phyloP scores from a whole-genome alignment of 352 stramenopile genomes.

The Globisporangium orthogonon region DNA sequence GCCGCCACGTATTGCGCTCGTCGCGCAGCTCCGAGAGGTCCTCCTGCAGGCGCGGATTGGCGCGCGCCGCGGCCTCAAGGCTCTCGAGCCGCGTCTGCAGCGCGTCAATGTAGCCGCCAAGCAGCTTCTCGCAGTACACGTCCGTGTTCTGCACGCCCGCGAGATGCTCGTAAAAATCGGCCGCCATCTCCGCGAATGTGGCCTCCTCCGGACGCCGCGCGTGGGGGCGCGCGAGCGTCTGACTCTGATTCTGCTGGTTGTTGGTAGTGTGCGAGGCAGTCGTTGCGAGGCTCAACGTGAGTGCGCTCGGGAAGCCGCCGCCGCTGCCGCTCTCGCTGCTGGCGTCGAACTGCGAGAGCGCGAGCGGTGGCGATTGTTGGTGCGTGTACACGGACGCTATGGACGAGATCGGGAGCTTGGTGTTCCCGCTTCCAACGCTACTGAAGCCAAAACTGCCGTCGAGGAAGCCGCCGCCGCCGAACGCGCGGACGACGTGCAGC shows the following conservation, averaged over 20 bases:
- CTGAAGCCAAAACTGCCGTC: constrained; percentile 1
- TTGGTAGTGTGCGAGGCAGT: not conserved
- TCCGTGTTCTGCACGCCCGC: constrained; percentile 65
- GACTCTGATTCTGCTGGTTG: too few species aligned
- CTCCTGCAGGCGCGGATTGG: constrained; percentile 27
- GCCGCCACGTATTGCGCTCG: constrained; percentile 80
- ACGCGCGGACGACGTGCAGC: constrained; percentile 58
- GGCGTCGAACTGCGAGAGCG: constrained; percentile 12
- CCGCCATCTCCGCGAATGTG: constrained; percentile 66
- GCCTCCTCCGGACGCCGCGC: constrained; percentile 59
- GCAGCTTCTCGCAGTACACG: constrained; percentile 61
- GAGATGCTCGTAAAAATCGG: constrained; percentile 72
- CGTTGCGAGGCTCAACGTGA: constrained; percentile 18
- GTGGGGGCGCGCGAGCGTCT: constrained; percentile 33
- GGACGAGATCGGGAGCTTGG: constrained; percentile 61
- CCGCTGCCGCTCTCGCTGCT: constrained; percentile 18
- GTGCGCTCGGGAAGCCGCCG: constrained; percentile 34
- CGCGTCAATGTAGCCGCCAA: constrained; percentile 74
- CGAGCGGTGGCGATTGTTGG: constrained; percentile 10
- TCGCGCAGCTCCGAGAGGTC: constrained; percentile 62
- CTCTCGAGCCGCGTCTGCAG: constrained; percentile 59
- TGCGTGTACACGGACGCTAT: constrained; percentile 60
- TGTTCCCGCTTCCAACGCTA: constrained; percentile 12
- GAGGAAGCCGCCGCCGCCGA: constrained; percentile 7
- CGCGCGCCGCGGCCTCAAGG: constrained; percentile 24